Percentiles rank a stretch among this genome's conserved stretches.
These are phyloP conservation scores for Hydrangea macrophylla DNA, from an alignment of 148 eudicot genomes.

Conservation along the genomic window DNA sequence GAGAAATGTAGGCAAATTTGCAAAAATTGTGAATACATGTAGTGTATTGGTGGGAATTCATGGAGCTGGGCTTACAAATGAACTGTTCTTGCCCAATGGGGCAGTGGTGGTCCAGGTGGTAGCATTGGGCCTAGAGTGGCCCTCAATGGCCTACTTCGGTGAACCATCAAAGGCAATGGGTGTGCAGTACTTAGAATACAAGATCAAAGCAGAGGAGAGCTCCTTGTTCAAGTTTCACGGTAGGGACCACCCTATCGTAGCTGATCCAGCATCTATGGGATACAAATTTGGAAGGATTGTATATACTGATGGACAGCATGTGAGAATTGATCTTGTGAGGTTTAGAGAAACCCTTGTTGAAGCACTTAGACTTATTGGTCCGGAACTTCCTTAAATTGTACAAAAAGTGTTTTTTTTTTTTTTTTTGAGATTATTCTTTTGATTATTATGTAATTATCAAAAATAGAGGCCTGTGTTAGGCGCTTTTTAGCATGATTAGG, in stretches of 20 bases:
- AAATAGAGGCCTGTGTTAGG: too few species aligned
- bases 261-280: slow-evolving; percentile 34
- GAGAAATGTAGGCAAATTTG: slow-evolving; percentile 30
- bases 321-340: slow-evolving; percentile 37
- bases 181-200: slow-evolving; percentile 46
- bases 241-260: slow-evolving; percentile 36
- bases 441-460: too few species aligned
- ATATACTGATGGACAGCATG: slow-evolving; percentile 47
- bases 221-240: slow-evolving; percentile 42
- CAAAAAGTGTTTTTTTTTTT: not conserved
- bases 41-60: slow-evolving; percentile 54
- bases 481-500: too few species aligned
- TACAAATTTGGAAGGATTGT: slow-evolving; percentile 38
- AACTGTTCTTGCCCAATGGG: slow-evolving; percentile 47
- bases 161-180: slow-evolving; percentile 45
- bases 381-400: not conserved
- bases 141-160: slow-evolving; percentile 32
- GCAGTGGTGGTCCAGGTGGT: slow-evolving; percentile 54
- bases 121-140: slow-evolving; percentile 47
- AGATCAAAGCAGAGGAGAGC: slow-evolving; percentile 48
- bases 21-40: slow-evolving; percentile 36
- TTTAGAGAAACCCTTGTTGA: slow-evolving; percentile 43
- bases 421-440: too few species aligned
- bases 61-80: slow-evolving; percentile 62
- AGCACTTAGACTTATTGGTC: slow-evolving; percentile 36